Evolutionary conservation across 176 grass and related monocot species (phyloP), one percentile per base, ranked within the genome.

Genomic region (Aegilops sharonensis): DNA sequence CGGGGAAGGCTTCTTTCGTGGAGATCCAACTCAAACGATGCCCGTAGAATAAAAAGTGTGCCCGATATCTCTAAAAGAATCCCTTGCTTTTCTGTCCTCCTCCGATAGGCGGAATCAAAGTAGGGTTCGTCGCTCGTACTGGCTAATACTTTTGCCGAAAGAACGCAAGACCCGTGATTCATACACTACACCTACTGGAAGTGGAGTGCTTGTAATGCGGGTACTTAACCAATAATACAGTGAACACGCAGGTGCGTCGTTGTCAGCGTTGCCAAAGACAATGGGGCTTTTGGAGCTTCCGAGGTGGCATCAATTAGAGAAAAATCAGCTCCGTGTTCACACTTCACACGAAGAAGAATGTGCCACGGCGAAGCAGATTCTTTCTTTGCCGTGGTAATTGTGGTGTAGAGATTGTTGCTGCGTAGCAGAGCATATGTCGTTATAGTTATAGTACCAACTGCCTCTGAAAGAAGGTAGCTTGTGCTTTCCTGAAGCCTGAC

Each of bases 21-120:
- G 80, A 74, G 80, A 83, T 90, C 84, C 84, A 42, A 69, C 76
- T 31, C 36, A 79, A 87, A 87, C 29, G 81, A 63, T 81, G 62
- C 68, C 82, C 8, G 63, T 77, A n/a, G 88, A 47, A 47, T 13
- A 45, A 47, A 43, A 59, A 69, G 75, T 68, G 85, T 30, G 68
- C 81, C 67, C 47, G 34, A 83, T 87, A 81, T 81, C 81, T 81
- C 69, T 14, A 62, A 20, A 75, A 75, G 89, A 88, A 91, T 91
- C 81, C 85, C 85, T 78, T 63, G 37, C 68, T 87, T 87, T 75
- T 2, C 43, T 11, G 29, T 50, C 15, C 34, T 35, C 4, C 11
- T 60, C 79, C 75, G 1, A 37, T 84, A 80, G 81, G 81, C 17
- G 20, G 76, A 65, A 87, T 76, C 85, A 84, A 84, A 91, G 81